Evolutionary conservation across 495 filamentous ascomycete species (phyloP).

Genomic region (Penicilliopsis zonata): DNA sequence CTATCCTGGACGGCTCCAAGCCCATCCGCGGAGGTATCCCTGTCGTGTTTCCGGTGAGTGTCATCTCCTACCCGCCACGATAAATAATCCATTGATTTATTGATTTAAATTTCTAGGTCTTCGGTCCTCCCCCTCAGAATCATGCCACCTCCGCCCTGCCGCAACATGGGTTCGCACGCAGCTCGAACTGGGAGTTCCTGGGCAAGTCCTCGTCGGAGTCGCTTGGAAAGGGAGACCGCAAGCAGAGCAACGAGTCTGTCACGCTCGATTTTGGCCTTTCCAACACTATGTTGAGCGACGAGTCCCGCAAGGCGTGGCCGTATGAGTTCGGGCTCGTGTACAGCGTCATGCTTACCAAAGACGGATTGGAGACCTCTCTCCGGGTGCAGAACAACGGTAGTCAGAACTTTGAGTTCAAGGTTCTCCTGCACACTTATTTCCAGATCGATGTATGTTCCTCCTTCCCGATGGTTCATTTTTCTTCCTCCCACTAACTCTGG

Average conservation of each 20-base stretch:
- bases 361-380: constrained; percentile 67
- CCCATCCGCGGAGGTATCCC: constrained; percentile 61
- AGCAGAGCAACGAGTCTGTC: constrained; percentile 48
- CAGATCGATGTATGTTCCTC: constrained; percentile 52
- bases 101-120: constrained; percentile 47
- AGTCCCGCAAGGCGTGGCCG: constrained; percentile 57
- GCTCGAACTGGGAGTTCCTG: constrained; percentile 53
- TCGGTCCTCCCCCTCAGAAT: constrained; percentile 68
- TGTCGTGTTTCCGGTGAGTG: constrained; percentile 82
- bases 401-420: constrained; percentile 78
- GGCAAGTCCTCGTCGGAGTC: constrained; percentile 60
- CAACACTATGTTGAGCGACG: constrained; percentile 50
- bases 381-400: constrained; percentile 73
- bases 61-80: not conserved
- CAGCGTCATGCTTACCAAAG: constrained; percentile 69
- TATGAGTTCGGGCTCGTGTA: constrained; percentile 85
- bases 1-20: constrained; percentile 55
- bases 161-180: constrained; percentile 95
- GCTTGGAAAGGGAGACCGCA: constrained; percentile 22
- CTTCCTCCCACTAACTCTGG: not conserved
- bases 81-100: not conserved
- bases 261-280: constrained; percentile 94
- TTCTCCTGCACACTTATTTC: constrained; percentile 86
- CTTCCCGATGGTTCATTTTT: constrained; percentile 2
- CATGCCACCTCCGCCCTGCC: constrained; percentile 62